Percentiles rank a stretch among this genome's conserved stretches.
Evolutionary conservation across 1,139 yeast species (phyloP).

Genomic region (Saccharomyces hybrid): DNA sequence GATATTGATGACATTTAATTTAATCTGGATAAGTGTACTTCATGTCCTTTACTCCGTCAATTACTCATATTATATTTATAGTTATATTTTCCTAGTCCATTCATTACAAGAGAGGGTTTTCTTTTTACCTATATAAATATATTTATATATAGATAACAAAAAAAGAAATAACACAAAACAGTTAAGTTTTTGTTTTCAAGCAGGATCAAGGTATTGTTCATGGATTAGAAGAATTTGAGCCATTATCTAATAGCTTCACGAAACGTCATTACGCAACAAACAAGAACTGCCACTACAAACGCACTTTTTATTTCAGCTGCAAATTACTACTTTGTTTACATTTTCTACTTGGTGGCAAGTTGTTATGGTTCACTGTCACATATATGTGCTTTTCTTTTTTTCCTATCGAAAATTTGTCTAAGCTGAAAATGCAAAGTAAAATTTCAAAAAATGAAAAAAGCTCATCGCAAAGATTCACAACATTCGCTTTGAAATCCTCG

Average conservation of each 20-base stretch:
- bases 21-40: neutral
- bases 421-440: neutral
- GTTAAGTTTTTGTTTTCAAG: neutral
- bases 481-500: neutral
- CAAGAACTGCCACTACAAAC: neutral
- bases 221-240: neutral
- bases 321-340: neutral
- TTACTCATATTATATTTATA: neutral
- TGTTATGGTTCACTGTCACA: neutral
- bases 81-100: neutral
- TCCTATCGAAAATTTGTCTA: neutral
- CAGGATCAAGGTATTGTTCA: neutral
- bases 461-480: neutral
- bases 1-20: conserved; percentile 39
- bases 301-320: neutral
- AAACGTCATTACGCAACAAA: neutral
- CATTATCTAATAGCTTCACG: neutral
- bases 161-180: conserved; percentile 4
- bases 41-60: neutral
- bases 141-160: conserved; percentile 5
- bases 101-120: neutral
- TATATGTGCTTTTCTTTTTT: neutral
- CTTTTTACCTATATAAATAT: conserved; percentile 6
- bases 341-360: neutral
- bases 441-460: neutral